Evolutionary conservation across 1,284 basidiomycete species (phyloP).

Genomic region (Puccinia triticina): DNA sequence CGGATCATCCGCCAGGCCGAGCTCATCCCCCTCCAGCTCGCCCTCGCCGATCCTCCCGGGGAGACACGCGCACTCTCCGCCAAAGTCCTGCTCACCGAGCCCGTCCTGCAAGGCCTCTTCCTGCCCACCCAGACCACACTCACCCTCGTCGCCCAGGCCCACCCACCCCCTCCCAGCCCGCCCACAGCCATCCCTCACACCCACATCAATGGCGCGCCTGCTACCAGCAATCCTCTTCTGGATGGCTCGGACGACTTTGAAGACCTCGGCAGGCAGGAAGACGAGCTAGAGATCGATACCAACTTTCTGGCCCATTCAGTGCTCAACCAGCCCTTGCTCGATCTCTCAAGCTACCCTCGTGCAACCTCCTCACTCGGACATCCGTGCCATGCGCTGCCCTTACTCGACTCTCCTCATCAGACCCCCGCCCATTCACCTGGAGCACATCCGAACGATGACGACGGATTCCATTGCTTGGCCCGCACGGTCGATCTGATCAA

Average conservation of each 20-base stretch:
- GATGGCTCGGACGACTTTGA: constrained; percentile 39
- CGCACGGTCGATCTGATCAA: constrained; percentile 70
- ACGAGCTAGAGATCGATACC: constrained; percentile 25
- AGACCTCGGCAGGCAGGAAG: neutral
- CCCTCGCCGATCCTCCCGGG: neutral
- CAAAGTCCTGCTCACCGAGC: constrained; percentile 65
- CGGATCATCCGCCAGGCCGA: constrained; percentile 28
- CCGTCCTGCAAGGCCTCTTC: constrained; percentile 72
- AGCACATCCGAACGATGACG: constrained; percentile 18
- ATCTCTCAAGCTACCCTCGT: constrained; percentile 53
- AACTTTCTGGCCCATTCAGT: constrained; percentile 37
- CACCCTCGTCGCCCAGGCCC: constrained; percentile 62
- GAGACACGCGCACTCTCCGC: constrained; percentile 54
- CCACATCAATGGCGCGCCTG: constrained; percentile 15
- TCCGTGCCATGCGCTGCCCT: constrained; percentile 59
- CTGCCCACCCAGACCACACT: constrained; percentile 66
- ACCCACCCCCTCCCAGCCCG: constrained; percentile 34
- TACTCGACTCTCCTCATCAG: constrained; percentile 44
- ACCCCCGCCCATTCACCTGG: constrained; percentile 52
- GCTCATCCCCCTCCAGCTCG: neutral
- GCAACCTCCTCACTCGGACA: constrained; percentile 54
- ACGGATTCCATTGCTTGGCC: constrained; percentile 61
- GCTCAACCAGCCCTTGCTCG: constrained; percentile 48
- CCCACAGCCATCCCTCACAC: constrained; percentile 43
- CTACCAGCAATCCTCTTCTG: constrained; percentile 56